Evolutionary conservation across 768 basidiomycete species (phyloP), one percentile per base, ranked within the genome.

Genomic region (Russula vinacea): DNA sequence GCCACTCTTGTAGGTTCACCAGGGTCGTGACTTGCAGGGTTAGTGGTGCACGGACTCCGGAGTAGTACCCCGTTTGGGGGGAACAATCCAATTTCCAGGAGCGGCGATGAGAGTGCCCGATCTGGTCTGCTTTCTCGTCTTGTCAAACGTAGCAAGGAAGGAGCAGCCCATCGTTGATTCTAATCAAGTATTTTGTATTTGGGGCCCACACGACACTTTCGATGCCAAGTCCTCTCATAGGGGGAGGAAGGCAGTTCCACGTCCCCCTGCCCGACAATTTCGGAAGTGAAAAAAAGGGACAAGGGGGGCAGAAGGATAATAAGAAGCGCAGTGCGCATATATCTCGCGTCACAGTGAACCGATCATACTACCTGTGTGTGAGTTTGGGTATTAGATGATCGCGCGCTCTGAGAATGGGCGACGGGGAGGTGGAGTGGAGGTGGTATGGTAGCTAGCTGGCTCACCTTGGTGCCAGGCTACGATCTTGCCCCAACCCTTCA

Each of bases 401-500:
- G 24, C 11, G 24, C 35, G 45, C 51, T 33, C 29, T 29, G 19
- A 53, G 51, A 54, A 64, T 45, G 56, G 56, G 56, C 10, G 56
- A 53, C 33, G 56, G 56, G n/a, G 35, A 6, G 22, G 6, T 6
- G 17, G 24, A n/a, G 40, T 16, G 29, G 16, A n/a, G n/a, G n/a
- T n/a, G n/a, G n/a, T 7, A 29, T 2, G 17, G 3, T 19, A 19
- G 56, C n/a, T n/a, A n/a, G n/a, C n/a, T n/a, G n/a, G n/a, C 67
- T 60, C 68, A 94, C 94, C 80, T 93, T 93, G 57, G 94, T 68
- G 94, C 95, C 71, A 97, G 75, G 76, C 88, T 89, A 92, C 86
- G 68, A 98, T 90, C 77, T 98, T 97, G 8, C 90, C 87, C 95
- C 95, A 98, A 0, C 94, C 93, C 73, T 92, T 89, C 82, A 90